Percentiles rank a stretch among this genome's conserved stretches.
These are phyloP conservation scores for Hyaloperonospora arabidopsidis DNA, from an alignment of 352 stramenopile genomes.

Conservation along the genomic window DNA sequence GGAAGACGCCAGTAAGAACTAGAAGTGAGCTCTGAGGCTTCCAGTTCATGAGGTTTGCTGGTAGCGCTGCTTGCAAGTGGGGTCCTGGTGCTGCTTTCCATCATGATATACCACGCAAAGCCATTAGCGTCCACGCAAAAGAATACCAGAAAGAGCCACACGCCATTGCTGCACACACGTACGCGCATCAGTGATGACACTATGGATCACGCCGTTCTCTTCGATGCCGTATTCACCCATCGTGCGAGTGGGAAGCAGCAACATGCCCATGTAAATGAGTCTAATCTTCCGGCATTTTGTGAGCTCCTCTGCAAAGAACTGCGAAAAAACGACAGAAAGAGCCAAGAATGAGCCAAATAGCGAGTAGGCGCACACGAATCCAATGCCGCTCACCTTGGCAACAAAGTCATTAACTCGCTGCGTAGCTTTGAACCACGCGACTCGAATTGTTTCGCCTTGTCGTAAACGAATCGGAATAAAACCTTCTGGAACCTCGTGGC, in stretches of 20 bases:
- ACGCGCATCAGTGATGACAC: constrained; percentile 64
- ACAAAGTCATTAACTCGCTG: constrained; percentile 63
- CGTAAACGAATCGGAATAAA: constrained; percentile 52
- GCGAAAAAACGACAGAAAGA: constrained; percentile 8
- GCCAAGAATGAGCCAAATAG: neutral
- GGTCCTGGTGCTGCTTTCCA: constrained; percentile 29
- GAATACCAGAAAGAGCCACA: constrained; percentile 3
- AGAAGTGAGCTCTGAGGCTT: constrained; percentile 57
- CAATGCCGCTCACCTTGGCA: constrained; percentile 15
- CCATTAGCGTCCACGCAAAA: constrained; percentile 13
- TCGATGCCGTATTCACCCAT: constrained; percentile 79
- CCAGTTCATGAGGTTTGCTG: constrained; percentile 46
- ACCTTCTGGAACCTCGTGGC: constrained; percentile 32
- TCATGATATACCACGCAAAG: constrained; percentile 10
- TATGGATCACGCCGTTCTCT: constrained; percentile 66
- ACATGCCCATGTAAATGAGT: constrained; percentile 79
- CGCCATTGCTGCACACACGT: constrained; percentile 17
- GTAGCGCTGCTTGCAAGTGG: constrained; percentile 35
- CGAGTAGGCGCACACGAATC: neutral
- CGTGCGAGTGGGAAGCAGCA: constrained; percentile 45
- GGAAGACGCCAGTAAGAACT: constrained; percentile 47
- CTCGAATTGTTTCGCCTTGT: constrained; percentile 42
- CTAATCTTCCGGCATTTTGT: constrained; percentile 52
- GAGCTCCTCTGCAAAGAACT: constrained; percentile 63
- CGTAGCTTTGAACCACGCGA: constrained; percentile 56